Evolutionary conservation across 805 yeast species (phyloP).

Genomic region (Phaffomyces thermotolerans): DNA sequence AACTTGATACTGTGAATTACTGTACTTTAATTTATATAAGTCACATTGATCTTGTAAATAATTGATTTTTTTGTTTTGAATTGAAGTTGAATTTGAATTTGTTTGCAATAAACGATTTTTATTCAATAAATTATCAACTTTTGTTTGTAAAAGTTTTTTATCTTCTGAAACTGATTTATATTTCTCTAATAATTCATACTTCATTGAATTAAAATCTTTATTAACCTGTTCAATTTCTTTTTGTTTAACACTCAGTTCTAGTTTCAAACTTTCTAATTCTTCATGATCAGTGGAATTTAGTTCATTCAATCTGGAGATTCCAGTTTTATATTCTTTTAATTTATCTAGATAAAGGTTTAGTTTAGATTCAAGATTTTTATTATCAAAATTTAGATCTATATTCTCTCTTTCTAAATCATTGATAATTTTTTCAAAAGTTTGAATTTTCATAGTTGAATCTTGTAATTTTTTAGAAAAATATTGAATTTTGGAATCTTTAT

Average conservation of each 20-base stretch:
- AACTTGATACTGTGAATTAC: constrained; percentile 32
- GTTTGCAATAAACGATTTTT: constrained; percentile 22
- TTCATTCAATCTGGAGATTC: constrained; percentile 12
- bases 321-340: constrained; percentile 22
- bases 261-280: constrained; percentile 10
- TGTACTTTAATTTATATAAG: constrained; percentile 40
- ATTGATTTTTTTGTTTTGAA: constrained; percentile 17
- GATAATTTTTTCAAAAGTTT: constrained; percentile 24
- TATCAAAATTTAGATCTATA: constrained; percentile 25
- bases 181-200: constrained; percentile 25
- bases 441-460: constrained; percentile 21
- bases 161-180: constrained; percentile 21
- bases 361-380: constrained; percentile 25
- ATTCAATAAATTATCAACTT: constrained; percentile 26
- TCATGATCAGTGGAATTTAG: constrained; percentile 5
- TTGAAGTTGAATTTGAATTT: constrained; percentile 18
- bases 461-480: constrained; percentile 19
- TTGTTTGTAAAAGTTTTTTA: constrained; percentile 22
- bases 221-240: constrained; percentile 8
- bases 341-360: constrained; percentile 27
- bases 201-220: constrained; percentile 26
- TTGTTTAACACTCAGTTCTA: constrained; percentile 12
- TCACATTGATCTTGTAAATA: constrained; percentile 34
- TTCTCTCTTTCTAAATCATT: constrained; percentile 27
- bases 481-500: constrained; percentile 19